These are phyloP conservation scores for Malus hybrid DNA, from an alignment of 331 rosid species.

Conservation along the genomic window DNA sequence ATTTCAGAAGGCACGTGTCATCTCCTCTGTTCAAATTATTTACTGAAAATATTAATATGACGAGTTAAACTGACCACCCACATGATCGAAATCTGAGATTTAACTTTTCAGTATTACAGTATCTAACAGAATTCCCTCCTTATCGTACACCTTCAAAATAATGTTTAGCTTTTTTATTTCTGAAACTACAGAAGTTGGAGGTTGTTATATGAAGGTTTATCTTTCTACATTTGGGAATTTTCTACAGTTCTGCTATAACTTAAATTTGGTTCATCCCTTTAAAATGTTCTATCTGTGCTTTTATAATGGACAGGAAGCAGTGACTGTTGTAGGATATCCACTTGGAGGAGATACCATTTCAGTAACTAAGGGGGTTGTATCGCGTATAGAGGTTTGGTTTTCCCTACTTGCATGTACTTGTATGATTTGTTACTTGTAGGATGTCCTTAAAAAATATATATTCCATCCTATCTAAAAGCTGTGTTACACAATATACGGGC, in stretches of 20 bases:
- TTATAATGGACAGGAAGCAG: constrained; percentile 70
- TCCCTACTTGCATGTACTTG: background rate
- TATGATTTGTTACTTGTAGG: background rate
- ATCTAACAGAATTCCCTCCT: background rate
- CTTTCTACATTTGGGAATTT: background rate
- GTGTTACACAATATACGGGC: background rate
- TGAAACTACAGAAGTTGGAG: background rate
- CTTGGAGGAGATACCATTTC: constrained; percentile 99
- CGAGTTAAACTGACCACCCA: background rate
- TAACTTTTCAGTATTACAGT: background rate
- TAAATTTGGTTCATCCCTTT: constrained; percentile 12
- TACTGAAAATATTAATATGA: background rate
- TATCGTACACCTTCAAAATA: background rate
- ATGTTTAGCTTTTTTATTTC: background rate
- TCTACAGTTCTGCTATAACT: background rate
- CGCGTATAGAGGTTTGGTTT: constrained; percentile 85
- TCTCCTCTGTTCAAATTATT: background rate
- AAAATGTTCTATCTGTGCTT: constrained; percentile 1
- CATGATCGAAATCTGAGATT: background rate
- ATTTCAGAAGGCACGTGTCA: background rate
- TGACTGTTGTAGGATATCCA: constrained; percentile 98
- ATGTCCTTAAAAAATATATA: background rate
- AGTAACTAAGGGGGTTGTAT: constrained; percentile 97
- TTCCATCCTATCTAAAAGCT: constrained; percentile 8
- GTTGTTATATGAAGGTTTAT: background rate